These are phyloP conservation scores for Pulveroboletus sp. DNA, from an alignment of 768 basidiomycete genomes.

Conservation along the genomic window DNA sequence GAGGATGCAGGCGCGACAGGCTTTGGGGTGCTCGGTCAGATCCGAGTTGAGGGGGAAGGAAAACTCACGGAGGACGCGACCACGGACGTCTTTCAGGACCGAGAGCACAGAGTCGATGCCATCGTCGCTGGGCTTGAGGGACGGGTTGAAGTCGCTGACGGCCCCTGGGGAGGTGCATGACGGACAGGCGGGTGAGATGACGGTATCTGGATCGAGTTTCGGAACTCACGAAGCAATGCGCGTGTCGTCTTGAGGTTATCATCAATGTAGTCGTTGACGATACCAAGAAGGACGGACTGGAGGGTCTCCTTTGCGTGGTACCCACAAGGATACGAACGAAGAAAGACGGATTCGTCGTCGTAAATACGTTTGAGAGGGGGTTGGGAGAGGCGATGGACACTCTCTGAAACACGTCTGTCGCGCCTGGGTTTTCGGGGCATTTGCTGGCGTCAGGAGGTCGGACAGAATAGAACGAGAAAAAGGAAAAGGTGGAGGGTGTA, in stretches of 20 bases:
- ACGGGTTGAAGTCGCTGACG: slow-evolving; percentile 76
- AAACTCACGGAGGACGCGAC: slow-evolving; percentile 62
- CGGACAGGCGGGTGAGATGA: background rate
- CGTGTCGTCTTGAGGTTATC: slow-evolving; percentile 86
- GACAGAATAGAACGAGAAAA: background rate
- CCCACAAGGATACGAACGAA: slow-evolving; percentile 46
- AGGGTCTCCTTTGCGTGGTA: slow-evolving; percentile 74
- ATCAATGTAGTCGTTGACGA: slow-evolving; percentile 79
- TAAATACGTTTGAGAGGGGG: slow-evolving; percentile 66
- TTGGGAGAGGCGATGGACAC: slow-evolving; percentile 77
- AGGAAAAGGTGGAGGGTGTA: slow-evolving; percentile 37
- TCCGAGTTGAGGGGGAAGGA: background rate
- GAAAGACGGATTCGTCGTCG: slow-evolving; percentile 53
- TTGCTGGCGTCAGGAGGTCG: slow-evolving; percentile 49
- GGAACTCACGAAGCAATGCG: slow-evolving; percentile 66
- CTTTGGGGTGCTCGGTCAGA: slow-evolving; percentile 31
- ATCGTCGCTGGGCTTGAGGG: slow-evolving; percentile 72
- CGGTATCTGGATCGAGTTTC: too few relatives aligned
- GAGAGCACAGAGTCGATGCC: slow-evolving; percentile 72
- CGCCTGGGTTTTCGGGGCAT: slow-evolving; percentile 67
- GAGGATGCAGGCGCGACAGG: slow-evolving; percentile 73
- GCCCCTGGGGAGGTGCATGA: slow-evolving; percentile 45
- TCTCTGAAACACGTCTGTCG: slow-evolving; percentile 83
- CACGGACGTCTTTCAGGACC: slow-evolving; percentile 65
- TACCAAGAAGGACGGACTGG: slow-evolving; percentile 63